Evolutionary conservation across 2,329 filamentous ascomycete genomes (phyloP), one percentile per base, ranked within the genome.

Genomic region (Chrysosporium keratinophilum): DNA sequence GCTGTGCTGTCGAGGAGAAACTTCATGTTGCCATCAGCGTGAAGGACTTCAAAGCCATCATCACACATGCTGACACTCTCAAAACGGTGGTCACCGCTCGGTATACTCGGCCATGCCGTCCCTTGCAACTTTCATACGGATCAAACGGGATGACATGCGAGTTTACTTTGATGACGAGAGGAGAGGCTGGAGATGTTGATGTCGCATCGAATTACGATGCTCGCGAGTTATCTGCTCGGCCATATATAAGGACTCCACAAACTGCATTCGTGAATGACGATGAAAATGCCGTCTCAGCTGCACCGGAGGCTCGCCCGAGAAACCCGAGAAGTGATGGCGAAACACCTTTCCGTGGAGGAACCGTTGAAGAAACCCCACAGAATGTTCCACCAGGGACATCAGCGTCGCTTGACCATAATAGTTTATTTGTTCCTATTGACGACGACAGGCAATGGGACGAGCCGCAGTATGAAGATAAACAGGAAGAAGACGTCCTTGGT

Each of bases 31-130:
- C 79, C 48, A 82, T 83, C 58, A 81, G 75, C 60, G 75, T 83
- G 54, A 84, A 81, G 63, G 81, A 84, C 63, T 84, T 84, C 71
- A 81, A 80, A 62, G 77, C 81, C 6, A 79, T 82, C 23, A 78
- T 84, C 20, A 70, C 75, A 1, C 81, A 84, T 63, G 81, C 81
- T 5, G 79, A 82, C 57, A 78, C 78, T 0, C 68, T 81, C 33
- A 76, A 76, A 60, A 73, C 74, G 1, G 71, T 69, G 5, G 69
- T 84, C 11, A 77, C 74, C 37, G 79, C 79, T 34, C 74, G 72
- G 52, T 84, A 82, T 61, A 83, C 80, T 1, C 72, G 74, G 19
- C 79, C 81, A 3, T 78, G 74, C 34, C 74, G 78, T 31, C 81
- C 81, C 3, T 63, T 84, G 57, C 80, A 83, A 58, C 76, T 84